Evolutionary conservation across 1,139 yeast species (phyloP), one percentile per base, ranked within the genome.

Genomic region (Pichia inconspicua): DNA sequence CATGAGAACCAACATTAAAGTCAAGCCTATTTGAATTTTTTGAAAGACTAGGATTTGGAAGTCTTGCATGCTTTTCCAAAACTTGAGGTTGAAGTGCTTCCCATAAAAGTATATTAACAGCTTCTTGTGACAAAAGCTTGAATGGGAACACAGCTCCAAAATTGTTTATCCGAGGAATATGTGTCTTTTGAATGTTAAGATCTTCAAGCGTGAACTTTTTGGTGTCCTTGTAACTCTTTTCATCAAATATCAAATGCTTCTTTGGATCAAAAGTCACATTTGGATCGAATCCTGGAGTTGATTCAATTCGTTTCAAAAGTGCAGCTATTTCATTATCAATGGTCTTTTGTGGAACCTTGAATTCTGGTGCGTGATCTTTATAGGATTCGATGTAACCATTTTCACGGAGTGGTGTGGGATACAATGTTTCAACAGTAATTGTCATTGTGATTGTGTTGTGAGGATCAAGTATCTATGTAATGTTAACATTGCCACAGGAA

Each of bases 51-150:
- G 37, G 37, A 22, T 37, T 37, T 15, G 68, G 68, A 31, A 63
- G 48, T 48, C 68, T 55, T 1, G 66, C 67, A 48, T 56, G 65
- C 4, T 61, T 53, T 11, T 57, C 52, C 27, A 67, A 44, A 12
- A 61, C 55, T 10, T 60, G 50, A 2, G 58, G 55, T 51, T 62
- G 64, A 35, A 67, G 55, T 1, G 64, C 60, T 55, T 67, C 71
- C 67, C 68, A 67, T 42, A 65, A 57, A 54, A 67, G 55, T 55
- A 66, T 64, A 50, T 66, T 62, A 46, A 65, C 62, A n/a, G 70
- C 70, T 52, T 66, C 70, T 47, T 61, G 58, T 8, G 67, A 56
- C 43, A 67, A 56, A 25, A 67, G 52, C 19, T 69, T 68, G 46
- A 67, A 67, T 15, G 70, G 71, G 42, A 59, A 63, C 8, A 62